Base-by-base conservation (phyloP, 1,139 yeast species). In the Yarrowia galli region DNA sequence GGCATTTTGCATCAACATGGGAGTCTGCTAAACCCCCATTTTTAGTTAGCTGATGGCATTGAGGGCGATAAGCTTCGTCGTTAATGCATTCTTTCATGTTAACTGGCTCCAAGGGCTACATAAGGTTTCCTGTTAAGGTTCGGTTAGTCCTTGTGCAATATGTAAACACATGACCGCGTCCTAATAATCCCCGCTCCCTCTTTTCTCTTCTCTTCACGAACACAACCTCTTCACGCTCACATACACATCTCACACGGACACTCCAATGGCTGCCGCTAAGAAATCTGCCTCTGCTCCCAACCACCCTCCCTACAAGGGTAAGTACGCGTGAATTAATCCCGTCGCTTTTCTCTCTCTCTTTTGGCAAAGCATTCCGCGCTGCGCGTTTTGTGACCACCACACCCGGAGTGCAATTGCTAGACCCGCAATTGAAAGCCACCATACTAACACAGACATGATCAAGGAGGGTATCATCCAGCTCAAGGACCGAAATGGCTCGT, bases 401-500 rank as follows among this genome's bases (percentile, higher is more conserved):
- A 18, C 38, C 3, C 58, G 28, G 12, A 20, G 9, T 20, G 58
- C 43, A 22, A 38, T 53, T 36, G 32, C 60, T 7, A 9, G 28
- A 28, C 28, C 20, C 45, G 42, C 60, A 53, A 53, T 36, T 53
- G 60, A 32, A n/a, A n/a, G 53, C 40, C 40, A 65, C 60, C 45
- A 66, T 61, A 65, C 67, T 67, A 56, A 45, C 48, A 60, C 75
- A 87, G 97, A 90, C 70, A 84, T 91, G 87, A 90, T 92, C 78
- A 85, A 85, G 74, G 87, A 89, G 70, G 97, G 96, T 68, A 83
- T 92, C 72, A 77, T 84, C 49, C 74, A 77, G 72, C 84, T 91
- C 74, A 89, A 90, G 75, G 96, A 90, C 75, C 87, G 96, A 80
- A 89, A 85, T 71, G 97, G 97, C 68, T 89, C 96, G 63, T 86